Evolutionary conservation across 108 stramenopile species (phyloP), one percentile per base, ranked within the genome.

Genomic region (Discostella stelligeroides): DNA sequence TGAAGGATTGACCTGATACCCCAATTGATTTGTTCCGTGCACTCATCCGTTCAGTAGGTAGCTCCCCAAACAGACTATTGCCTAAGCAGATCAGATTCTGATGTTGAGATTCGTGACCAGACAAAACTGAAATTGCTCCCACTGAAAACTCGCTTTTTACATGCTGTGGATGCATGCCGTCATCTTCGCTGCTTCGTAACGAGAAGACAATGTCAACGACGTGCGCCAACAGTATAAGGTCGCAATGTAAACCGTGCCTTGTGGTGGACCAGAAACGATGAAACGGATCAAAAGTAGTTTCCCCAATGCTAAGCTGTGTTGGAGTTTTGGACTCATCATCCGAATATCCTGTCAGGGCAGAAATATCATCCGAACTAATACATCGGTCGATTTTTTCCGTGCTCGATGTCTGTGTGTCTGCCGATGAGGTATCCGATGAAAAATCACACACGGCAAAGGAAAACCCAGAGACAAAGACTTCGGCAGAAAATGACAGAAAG

Each of bases 331-430:
- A 48, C 29, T 77, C 76, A 7, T 63, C 76, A 45, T 77, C 76
- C 2, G 76, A 77, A 50, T 64, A 77, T 18, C 76, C 76, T 30
- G 76, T 77, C 39, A 77, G 56, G 27, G 68, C 63, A 57, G 67
- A 69, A 7, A 77, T 59, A 42, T 77, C 76, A 50, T 77, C 76
- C 12, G 51, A 51, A 47, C 43, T 40, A 28, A 55, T 17, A 51
- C 63, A 47, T 20, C 59, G 61, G 29, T 63, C 30, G n/a, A 37
- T n/a, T n/a, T n/a, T n/a, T n/a, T n/a, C 48, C n/a, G 13, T 38
- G n/a, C 34, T 45, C 38, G 30, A 5, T 21, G 0, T 29, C 12
- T n/a, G 27, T 28, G 41, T 48, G 23, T 57, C 47, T 29, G 48
- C 27, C 23, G 34, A 8, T 11, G 53, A 30, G 0, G 27, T 34